These are phyloP conservation scores for Mortierella sp. DNA, from an alignment of 371 early-diverging fungal genomes.

Conservation along the genomic window DNA sequence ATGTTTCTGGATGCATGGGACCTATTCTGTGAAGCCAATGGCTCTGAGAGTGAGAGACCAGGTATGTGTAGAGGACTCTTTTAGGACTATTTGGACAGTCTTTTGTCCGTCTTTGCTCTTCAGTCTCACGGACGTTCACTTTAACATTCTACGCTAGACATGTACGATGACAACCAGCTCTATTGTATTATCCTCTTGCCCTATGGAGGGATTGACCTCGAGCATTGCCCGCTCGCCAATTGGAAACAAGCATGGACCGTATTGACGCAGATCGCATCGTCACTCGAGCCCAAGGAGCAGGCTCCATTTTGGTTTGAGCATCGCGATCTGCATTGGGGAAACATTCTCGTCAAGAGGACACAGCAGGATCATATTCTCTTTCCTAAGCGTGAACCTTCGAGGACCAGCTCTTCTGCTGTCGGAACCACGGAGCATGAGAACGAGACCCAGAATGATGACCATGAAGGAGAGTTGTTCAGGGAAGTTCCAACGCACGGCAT, in stretches of 20 bases:
- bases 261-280: conserved; percentile 64
- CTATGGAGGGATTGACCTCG: conserved; percentile 77
- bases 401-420: background rate
- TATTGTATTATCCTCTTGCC: conserved; percentile 78
- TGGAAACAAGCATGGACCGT: conserved; percentile 70
- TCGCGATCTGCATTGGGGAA: conserved; percentile 93
- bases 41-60: conserved; percentile 76
- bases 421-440: background rate
- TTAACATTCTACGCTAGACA: conserved; percentile 1
- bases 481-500: conserved; percentile 60
- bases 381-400: conserved; percentile 9
- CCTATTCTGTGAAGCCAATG: conserved; percentile 62
- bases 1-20: conserved; percentile 77
- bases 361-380: conserved; percentile 16
- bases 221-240: conserved; percentile 58
- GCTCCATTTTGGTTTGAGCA: conserved; percentile 77
- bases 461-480: conserved; percentile 3
- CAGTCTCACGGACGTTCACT: background rate
- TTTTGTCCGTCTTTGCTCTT: background rate
- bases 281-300: conserved; percentile 71
- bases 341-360: conserved; percentile 75
- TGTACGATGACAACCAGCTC: conserved; percentile 62
- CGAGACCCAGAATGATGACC: background rate
- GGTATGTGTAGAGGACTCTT: conserved; percentile 13
- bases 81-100: no score